Base-by-base conservation (phyloP, 2,329 filamentous ascomycete genomes). In the Nemania bipapillata region DNA sequence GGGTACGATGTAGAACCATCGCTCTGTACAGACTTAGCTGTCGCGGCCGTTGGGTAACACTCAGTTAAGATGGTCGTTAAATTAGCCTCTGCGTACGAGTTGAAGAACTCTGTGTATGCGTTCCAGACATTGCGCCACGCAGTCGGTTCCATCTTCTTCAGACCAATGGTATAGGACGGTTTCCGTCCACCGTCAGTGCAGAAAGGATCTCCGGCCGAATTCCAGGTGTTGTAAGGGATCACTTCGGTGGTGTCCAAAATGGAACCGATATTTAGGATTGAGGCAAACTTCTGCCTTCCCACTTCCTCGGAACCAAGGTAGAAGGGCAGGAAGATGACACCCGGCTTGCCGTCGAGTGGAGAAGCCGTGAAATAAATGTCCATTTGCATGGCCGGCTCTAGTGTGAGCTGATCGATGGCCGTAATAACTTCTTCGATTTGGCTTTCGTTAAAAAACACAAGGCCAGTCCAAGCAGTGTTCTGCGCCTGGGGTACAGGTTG, bases 121-220 rank as follows among this genome's bases (percentile, higher is more conserved):
- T 81, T 73, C 79, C 80, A 83, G 35, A 82, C 74, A 26, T 76
- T 68, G 4, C 76, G 77, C 80, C 81, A 83, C n/a, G 76, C 77
- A 0, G 73, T 42, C 0, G 80, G 73, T 35, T 77, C 73, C 77
- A 83, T 77, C 20, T 67, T 74, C 7, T 74, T 75, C 52, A 83
- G 73, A 5, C 75, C 77, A 0, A 77, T 77, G 60, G 75, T 77
- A 69, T 77, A 82, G 5, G 79, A 75, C 0, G 81, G 81, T 70
- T 83, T 83, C 53, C 81, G 79, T 0, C 73, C 80, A 7, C 79
- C 80, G 2, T 74, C 73, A 1, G 61, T 59, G 71, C 81, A 83
- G 72, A 81, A 81, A 4, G 69, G 66, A 60, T 80, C 79, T 52
- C 76, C 78, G 4, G 73, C 81, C 3, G 75, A 74, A 71, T 83